Percentiles rank a stretch among this genome's conserved stretches.
Evolutionary conservation across 225 moss, liverwort and hornwort species (phyloP).

Genomic region (Straminergon stramineum): DNA sequence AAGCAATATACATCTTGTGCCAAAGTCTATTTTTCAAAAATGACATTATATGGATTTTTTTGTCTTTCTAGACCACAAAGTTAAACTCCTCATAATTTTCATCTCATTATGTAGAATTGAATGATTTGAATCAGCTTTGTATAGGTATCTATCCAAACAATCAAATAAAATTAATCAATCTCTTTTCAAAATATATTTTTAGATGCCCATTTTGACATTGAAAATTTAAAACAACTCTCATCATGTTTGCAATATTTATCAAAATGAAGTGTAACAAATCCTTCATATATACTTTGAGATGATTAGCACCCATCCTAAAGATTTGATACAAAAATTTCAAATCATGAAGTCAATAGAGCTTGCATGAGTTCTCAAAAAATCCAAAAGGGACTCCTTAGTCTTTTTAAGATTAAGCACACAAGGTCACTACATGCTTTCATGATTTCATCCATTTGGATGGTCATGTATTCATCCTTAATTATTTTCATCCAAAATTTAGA

Average conservation of each 20-base stretch:
- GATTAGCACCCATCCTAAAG: not conserved
- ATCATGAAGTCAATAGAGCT: not conserved
- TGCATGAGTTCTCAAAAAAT: rapidly evolving
- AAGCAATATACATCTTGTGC: not conserved
- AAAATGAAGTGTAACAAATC: not conserved
- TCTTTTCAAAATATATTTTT: not conserved
- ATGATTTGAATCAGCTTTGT: not conserved
- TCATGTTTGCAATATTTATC: not conserved
- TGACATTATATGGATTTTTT: no score
- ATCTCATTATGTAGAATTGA: not conserved
- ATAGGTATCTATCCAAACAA: not conserved
- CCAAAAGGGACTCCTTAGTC: not conserved
- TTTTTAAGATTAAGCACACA: not conserved
- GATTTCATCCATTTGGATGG: not conserved
- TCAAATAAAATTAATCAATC: not conserved
- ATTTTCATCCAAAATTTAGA: not conserved
- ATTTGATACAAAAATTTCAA: not conserved
- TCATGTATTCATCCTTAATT: not conserved
- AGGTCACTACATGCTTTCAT: rapidly evolving
- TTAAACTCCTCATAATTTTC: not conserved
- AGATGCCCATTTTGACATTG: not conserved
- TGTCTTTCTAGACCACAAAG: not conserved
- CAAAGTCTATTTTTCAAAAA: not conserved
- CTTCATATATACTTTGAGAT: not conserved
- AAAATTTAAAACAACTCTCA: not conserved